phyloP scores from a whole-genome alignment of 805 yeast genomes.

The Ogataea kodamae region DNA sequence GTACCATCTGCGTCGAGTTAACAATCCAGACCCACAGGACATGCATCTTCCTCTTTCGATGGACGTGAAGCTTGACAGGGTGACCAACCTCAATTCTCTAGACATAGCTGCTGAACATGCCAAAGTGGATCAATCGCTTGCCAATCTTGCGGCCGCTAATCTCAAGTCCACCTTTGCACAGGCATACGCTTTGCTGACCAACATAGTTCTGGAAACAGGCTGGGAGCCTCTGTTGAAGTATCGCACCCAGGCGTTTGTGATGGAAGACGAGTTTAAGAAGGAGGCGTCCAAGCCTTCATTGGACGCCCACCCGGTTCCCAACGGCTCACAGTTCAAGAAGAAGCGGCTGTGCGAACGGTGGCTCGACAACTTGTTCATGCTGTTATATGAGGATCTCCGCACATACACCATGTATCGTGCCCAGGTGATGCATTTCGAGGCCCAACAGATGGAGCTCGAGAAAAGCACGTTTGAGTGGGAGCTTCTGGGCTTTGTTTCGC shows the following conservation, averaged over 20 bases:
- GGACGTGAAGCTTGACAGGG: conserved; percentile 69
- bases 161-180: conserved; percentile 55
- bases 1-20: conserved; percentile 57
- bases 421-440: conserved; percentile 81
- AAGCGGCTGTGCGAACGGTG: conserved; percentile 71
- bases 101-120: conserved; percentile 66
- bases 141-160: conserved; percentile 65
- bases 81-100: conserved; percentile 60
- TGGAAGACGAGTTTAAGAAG: conserved; percentile 59
- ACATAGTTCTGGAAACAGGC: conserved; percentile 62
- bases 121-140: conserved; percentile 57
- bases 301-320: conserved; percentile 13
- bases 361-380: conserved; percentile 68
- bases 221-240: conserved; percentile 65
- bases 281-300: conserved; percentile 20
- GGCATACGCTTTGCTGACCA: conserved; percentile 60
- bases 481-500: conserved; percentile 79
- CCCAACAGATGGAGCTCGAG: conserved; percentile 75
- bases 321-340: conserved; percentile 47
- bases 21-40: conserved; percentile 47
- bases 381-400: conserved; percentile 67
- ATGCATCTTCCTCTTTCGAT: conserved; percentile 74
- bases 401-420: conserved; percentile 93
- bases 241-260: conserved; percentile 63
- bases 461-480: conserved; percentile 91